Percentiles rank a stretch among this genome's conserved stretches.
Conservation (phyloP, 192 early-diverging fungal species). For the Rhizoclosmatium sp. region DNA sequence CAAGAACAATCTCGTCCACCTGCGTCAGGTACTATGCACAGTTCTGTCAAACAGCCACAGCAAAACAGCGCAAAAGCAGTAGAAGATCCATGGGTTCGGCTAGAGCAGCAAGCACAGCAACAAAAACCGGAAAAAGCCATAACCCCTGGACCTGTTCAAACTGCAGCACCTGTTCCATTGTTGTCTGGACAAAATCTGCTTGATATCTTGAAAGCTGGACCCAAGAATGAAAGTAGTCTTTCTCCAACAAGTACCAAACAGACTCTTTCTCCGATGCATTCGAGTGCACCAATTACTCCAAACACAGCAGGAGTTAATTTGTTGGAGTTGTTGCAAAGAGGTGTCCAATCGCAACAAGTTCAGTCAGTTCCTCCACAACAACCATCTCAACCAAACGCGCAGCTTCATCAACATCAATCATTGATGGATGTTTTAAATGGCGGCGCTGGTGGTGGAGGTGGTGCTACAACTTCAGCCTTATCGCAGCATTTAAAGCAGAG, state of each 20-base stretch:
- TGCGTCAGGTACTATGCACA: too few species aligned
- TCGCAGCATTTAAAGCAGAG: not conserved
- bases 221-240: not conserved
- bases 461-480: not conserved
- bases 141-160: too few species aligned
- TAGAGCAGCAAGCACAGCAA: too few species aligned
- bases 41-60: too few species aligned
- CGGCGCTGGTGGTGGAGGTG: not conserved
- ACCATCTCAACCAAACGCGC: not conserved
- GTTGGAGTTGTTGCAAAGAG: too few species aligned
- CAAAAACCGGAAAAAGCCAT: too few species aligned
- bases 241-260: not conserved
- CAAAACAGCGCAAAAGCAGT: too few species aligned
- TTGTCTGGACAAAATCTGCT: not conserved
- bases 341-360: not conserved
- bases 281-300: too few species aligned
- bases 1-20: too few species aligned
- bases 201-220: constrained; percentile 2
- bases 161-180: not conserved
- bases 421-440: constrained; percentile 7
- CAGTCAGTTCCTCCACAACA: constrained; percentile 1
- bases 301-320: too few species aligned
- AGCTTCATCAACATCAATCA: not conserved
- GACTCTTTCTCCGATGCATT: too few species aligned
- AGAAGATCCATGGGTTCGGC: too few species aligned